Evolutionary conservation across 495 filamentous ascomycete species (phyloP), one percentile per base, ranked within the genome.

Genomic region (Talaromyces nanjingensis): DNA sequence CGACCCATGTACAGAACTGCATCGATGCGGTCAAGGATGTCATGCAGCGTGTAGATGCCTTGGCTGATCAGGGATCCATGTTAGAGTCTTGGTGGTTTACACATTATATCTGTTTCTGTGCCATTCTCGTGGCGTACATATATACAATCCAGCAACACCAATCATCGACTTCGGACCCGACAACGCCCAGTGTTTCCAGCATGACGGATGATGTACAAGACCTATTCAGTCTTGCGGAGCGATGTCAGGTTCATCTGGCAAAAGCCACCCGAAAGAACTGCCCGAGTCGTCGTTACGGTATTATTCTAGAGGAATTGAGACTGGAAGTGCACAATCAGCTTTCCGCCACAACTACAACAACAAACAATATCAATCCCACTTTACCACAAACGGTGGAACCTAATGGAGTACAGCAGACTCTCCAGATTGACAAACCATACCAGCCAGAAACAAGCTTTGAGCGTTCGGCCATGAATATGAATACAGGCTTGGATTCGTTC

Each of bases 61-160:
- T 80, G 12, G 77, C 72, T 31, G 74, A 75, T 37, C 76, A 77
- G 64, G 72, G 70, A 3, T 63, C 73, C 24, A 66, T 80, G 55
- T 72, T 76, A 11, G 73, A 76, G 56, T 78, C 76, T 4, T 79
- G 77, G 53, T 78, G 80, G 83, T 84, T 85, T 60, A 83, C 80
- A 0, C 79, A 83, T 62, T 83, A 83, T 61, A 77, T 81, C 18
- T 79, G 78, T 52, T 85, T 83, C 61, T 83, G 79, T 42, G 83
- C 81, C n/a, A 78, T 82, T 25, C 71, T 82, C 8, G 79, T 83
- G 31, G 74, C 82, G 7, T 83, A 84, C 47, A 82, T 85, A 24
- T 79, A 81, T 63, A 77, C 79, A 0, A 85, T 85, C 58, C 82
- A 85, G 59, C 77, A 81, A 34, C 72, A 75, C 60, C 75, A 70